A percentile compares a stretch with the other conserved stretches of the same genome.
Evolutionary conservation across 2,329 filamentous ascomycete species (phyloP).

Genomic region (Didymella glomerata): DNA sequence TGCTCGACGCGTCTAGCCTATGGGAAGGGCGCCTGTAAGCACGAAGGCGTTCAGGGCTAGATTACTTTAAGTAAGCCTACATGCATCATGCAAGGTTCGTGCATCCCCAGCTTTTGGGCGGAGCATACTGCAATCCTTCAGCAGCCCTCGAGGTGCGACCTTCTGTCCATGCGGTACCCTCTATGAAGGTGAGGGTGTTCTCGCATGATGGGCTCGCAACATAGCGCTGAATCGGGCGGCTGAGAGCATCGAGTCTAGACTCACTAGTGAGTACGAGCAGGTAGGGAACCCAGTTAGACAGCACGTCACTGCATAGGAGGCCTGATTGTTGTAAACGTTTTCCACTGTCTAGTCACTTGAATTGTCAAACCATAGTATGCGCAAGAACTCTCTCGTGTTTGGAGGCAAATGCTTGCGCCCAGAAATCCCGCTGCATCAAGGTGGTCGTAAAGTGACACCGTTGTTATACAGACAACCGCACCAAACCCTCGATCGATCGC

Average conservation of each 20-base stretch:
- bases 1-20: constrained; percentile 24
- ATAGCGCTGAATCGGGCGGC: background rate
- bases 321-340: background rate
- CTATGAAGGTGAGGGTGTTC: background rate
- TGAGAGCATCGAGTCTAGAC: background rate
- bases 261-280: background rate
- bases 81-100: constrained; percentile 18
- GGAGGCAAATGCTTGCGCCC: background rate
- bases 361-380: background rate
- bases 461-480: background rate
- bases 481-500: background rate
- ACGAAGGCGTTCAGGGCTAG: constrained; percentile 26
- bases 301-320: background rate
- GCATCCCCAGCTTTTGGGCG: constrained; percentile 20
- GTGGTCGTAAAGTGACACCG: background rate
- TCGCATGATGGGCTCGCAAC: background rate
- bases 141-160: background rate
- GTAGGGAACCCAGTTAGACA: background rate
- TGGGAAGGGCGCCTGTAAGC: constrained; percentile 21
- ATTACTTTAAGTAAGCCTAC: constrained; percentile 21
- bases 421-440: background rate
- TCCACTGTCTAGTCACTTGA: background rate
- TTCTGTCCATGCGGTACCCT: too few species aligned
- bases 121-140: constrained; percentile 8
- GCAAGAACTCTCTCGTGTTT: background rate